Percentiles rank a stretch among this genome's conserved stretches.
Evolutionary conservation across 2,329 filamentous ascomycete species (phyloP).

Genomic region (Verticillium isaacii): DNA sequence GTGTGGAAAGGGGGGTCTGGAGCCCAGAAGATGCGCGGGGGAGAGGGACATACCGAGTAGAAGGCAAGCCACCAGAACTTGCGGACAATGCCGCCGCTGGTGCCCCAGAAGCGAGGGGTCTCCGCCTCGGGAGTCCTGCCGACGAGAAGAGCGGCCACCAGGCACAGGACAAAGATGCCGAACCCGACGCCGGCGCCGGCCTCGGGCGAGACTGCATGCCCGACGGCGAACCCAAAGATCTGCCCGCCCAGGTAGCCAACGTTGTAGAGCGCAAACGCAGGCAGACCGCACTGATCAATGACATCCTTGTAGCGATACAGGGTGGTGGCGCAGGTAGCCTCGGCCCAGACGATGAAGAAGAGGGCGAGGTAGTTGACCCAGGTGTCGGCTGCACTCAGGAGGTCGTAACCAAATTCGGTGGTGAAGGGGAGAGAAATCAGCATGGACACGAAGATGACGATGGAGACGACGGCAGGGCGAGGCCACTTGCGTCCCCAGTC

Average conservation of each 20-base stretch:
- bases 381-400: conserved; percentile 45
- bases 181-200: conserved; percentile 44
- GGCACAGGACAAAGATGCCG: conserved; percentile 38
- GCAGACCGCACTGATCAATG: conserved; percentile 32
- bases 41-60: conserved; percentile 1
- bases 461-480: conserved; percentile 38
- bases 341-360: conserved; percentile 45
- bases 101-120: conserved; percentile 13
- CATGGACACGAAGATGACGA: conserved; percentile 38
- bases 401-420: conserved; percentile 48
- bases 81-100: background rate
- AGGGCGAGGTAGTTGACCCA: conserved; percentile 49
- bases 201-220: conserved; percentile 33
- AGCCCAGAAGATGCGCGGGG: background rate
- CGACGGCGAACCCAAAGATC: conserved; percentile 41
- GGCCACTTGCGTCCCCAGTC: conserved; percentile 31
- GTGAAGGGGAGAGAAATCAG: conserved; percentile 48
- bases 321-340: conserved; percentile 45
- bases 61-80: conserved; percentile 8
- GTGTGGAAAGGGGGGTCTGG: too few species aligned
- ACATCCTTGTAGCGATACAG: conserved; percentile 45
- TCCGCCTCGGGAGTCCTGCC: conserved; percentile 14
- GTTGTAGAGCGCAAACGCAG: conserved; percentile 34
- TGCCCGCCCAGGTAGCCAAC: conserved; percentile 45
- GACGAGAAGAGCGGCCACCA: conserved; percentile 27